Conservation (phyloP, 1,284 basidiomycete species). For the Tetrapyrgos nigripes region DNA sequence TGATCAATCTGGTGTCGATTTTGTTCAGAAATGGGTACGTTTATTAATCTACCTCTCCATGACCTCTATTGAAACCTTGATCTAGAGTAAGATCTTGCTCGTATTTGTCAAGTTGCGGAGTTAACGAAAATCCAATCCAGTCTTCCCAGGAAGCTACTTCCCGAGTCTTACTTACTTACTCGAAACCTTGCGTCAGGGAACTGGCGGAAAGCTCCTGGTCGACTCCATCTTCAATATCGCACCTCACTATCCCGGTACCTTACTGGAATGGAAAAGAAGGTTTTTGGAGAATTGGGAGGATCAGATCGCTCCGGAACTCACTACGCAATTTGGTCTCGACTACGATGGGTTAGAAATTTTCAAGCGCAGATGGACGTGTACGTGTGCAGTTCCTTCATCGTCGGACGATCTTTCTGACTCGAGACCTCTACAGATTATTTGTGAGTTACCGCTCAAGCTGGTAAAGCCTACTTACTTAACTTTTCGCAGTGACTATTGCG, state of each 20-base stretch:
- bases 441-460: conserved; percentile 29
- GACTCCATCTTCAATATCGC: conserved; percentile 83
- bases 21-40: conserved; percentile 80
- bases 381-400: conserved; percentile 25
- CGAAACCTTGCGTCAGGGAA: conserved; percentile 59
- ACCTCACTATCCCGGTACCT: conserved; percentile 80
- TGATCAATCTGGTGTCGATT: conserved; percentile 66
- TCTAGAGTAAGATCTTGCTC: not conserved
- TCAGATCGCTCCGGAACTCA: conserved; percentile 66
- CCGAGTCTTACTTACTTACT: conserved; percentile 72
- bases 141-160: conserved; percentile 82
- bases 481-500: conserved; percentile 70
- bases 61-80: not conserved
- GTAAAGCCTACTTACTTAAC: conserved; percentile 5
- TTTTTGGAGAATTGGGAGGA: conserved; percentile 70
- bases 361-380: conserved; percentile 81
- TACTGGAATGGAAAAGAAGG: conserved; percentile 78
- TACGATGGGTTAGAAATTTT: conserved; percentile 75
- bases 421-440: conserved; percentile 42
- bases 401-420: not conserved
- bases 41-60: not conserved
- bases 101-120: not conserved
- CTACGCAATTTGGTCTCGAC: conserved; percentile 61
- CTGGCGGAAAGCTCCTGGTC: conserved; percentile 64
- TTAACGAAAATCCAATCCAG: conserved; percentile 37